Evolutionary conservation across 2,329 filamentous ascomycete species (phyloP).

Genomic region (Aspergillus tubingensis): DNA sequence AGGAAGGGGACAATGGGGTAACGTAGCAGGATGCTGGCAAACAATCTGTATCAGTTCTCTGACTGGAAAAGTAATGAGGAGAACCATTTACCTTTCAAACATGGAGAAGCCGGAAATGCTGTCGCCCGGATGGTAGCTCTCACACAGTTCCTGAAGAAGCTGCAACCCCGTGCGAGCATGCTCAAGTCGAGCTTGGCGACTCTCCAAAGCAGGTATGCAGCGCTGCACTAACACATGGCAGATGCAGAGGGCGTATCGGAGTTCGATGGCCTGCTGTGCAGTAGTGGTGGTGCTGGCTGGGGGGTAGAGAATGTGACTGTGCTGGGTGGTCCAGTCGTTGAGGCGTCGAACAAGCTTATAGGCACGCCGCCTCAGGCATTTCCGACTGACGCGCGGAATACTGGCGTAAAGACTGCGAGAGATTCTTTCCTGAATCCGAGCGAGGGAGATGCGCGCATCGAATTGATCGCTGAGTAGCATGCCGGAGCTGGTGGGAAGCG

Average conservation of each 20-base stretch:
- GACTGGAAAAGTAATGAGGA: background rate
- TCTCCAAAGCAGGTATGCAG: background rate
- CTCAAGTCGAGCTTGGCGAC: background rate
- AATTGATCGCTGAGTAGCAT: background rate
- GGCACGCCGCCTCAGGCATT: background rate
- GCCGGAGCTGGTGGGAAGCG: background rate
- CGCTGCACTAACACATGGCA: background rate
- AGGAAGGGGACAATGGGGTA: background rate
- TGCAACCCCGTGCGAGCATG: background rate
- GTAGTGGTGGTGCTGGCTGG: background rate
- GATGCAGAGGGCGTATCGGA: background rate
- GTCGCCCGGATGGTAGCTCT: background rate
- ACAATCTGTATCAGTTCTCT: background rate
- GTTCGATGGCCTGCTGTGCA: background rate
- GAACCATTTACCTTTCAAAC: background rate
- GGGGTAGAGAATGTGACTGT: background rate
- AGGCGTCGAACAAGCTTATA: background rate
- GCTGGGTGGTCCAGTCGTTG: background rate
- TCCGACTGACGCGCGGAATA: background rate
- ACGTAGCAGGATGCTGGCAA: background rate
- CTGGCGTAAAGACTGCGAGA: background rate
- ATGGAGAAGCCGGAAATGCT: background rate
- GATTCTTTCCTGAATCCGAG: background rate
- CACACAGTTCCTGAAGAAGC: background rate
- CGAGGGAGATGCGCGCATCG: background rate